Percentiles rank a stretch among this genome's conserved stretches.
Evolutionary conservation across 805 yeast genomes (phyloP).

Genomic region (Lipomyces chichibuensis): DNA sequence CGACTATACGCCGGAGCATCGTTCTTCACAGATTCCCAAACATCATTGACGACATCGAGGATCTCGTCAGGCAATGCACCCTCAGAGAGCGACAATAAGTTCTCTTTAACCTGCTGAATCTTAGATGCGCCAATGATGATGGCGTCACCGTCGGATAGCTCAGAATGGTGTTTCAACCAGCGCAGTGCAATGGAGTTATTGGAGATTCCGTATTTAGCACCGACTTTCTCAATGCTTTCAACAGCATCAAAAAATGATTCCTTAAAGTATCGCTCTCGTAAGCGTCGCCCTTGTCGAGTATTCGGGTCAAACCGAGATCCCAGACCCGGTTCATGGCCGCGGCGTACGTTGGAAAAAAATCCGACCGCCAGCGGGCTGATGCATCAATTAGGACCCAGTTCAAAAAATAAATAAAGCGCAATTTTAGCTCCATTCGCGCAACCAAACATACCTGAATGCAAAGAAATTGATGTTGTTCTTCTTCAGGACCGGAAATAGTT

Average conservation of each 20-base stretch:
- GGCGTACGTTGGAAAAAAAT: conserved; percentile 28
- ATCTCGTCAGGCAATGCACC: conserved; percentile 39
- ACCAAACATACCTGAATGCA: conserved; percentile 36
- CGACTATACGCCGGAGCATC: conserved; percentile 35
- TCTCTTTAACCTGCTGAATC: conserved; percentile 24
- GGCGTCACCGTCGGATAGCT: conserved; percentile 26
- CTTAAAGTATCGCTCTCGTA: conserved; percentile 29
- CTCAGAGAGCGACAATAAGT: conserved; percentile 34
- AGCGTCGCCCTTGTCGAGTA: conserved; percentile 21
- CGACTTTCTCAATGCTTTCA: conserved; percentile 12
- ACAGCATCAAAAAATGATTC: conserved; percentile 28
- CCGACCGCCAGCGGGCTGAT: conserved; percentile 32
- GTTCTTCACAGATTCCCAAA: conserved; percentile 38
- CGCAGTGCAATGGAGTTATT: conserved; percentile 18
- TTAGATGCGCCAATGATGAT: conserved; percentile 31
- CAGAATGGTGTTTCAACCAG: conserved; percentile 17
- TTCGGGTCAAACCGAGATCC: conserved; percentile 26
- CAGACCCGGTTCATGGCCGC: conserved; percentile 27
- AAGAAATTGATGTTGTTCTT: conserved; percentile 36
- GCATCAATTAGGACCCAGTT: background rate
- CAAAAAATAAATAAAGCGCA: background rate
- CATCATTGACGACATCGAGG: conserved; percentile 36
- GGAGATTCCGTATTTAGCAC: conserved; percentile 18
- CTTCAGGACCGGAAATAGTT: conserved; percentile 38
- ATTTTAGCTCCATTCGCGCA: background rate